phyloP scores from a whole-genome alignment of 2,329 filamentous ascomycete genomes.

The Sclerotinia subarctica region DNA sequence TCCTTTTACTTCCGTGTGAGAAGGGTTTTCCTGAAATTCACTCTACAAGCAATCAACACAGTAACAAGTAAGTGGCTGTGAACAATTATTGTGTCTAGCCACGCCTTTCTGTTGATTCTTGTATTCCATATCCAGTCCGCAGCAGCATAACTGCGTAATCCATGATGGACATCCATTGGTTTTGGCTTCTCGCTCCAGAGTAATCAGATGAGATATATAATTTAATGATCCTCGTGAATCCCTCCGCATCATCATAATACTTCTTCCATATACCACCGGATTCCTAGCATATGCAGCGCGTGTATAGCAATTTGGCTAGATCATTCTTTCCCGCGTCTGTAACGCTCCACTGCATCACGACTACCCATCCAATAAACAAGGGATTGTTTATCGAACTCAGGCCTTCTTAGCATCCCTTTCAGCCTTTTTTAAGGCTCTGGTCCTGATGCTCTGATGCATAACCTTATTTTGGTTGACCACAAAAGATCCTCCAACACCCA shows the following conservation, averaged over 20 bases:
- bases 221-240: background rate
- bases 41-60: background rate
- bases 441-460: constrained; percentile 67
- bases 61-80: background rate
- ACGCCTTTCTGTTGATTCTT: background rate
- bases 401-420: constrained; percentile 61
- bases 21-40: background rate
- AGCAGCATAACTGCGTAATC: background rate
- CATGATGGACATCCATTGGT: background rate
- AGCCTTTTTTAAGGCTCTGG: constrained; percentile 66
- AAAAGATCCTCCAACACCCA: constrained; percentile 55
- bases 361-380: background rate
- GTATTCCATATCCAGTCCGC: background rate
- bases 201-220: background rate
- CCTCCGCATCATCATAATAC: background rate
- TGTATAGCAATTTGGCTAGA: background rate
- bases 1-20: too few species aligned
- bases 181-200: background rate
- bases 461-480: constrained; percentile 59
- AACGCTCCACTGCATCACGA: constrained; percentile 23
- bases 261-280: background rate
- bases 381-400: constrained; percentile 5
- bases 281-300: background rate
- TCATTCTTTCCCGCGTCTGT: constrained; percentile 20
- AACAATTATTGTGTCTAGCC: background rate